Evolutionary conservation across 805 yeast genomes (phyloP), one percentile per base, ranked within the genome.

Genomic region (Pichia nanzhaoensis): DNA sequence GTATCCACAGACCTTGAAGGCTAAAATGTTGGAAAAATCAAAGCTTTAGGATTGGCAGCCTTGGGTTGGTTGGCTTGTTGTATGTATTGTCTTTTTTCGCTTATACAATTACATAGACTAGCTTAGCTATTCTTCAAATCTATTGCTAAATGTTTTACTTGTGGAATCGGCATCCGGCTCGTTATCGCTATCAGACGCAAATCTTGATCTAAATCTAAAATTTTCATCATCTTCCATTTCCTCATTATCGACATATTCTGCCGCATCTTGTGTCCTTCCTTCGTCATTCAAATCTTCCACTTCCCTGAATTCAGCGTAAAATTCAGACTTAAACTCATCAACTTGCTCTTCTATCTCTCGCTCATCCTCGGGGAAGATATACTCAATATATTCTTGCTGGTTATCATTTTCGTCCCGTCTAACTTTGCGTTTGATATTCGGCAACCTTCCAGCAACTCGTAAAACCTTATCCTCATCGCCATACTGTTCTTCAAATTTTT

Each of bases 321-420:
- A 50, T 2, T 33, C 42, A 7, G 21, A 16, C 12, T 42, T 48
- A 16, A 50, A 50, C 6, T 37, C 42, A 8, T 45, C 51, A 18
- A 52, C 42, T 21, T 52, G 52, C 27, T 43, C 39, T 24, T 52
- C 45, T 30, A 51, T 45, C 39, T 51, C 58, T 28, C 51, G 51
- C 38, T 66, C 71, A 51, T 80, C 85, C 37, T 82, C 85, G 1
- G 90, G 86, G 54, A 84, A 87, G 4, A 74, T 63, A 59, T 79
- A 83, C 45, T 79, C 89, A 42, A 69, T 55, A 51, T 69, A 70
- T 53, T 80, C 87, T 48, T 74, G 72, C 45, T 74, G 74, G 2
- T 69, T 56, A 2, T 77, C 81, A 39, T 70, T 74, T 4, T 50
- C 55, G 21, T 46, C 54, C 4, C 57, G 60, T 39, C 69, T 65